These are phyloP conservation scores for Sporothrix luriei DNA, from an alignment of 2,329 filamentous ascomycete species.

Conservation along the genomic window DNA sequence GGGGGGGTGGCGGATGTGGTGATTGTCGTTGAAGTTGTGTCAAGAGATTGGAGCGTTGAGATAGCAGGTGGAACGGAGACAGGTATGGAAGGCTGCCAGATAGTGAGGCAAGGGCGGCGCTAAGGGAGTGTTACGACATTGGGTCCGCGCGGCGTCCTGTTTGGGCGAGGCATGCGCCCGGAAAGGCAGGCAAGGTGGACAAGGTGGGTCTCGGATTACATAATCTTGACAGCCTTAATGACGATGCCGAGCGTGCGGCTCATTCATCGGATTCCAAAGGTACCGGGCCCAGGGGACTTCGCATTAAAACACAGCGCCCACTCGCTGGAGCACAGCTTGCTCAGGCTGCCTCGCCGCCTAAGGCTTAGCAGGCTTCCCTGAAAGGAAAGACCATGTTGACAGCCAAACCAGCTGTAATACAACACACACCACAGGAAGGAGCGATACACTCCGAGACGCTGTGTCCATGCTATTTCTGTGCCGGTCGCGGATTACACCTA, in stretches of 20 bases:
- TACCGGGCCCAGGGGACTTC: neutral
- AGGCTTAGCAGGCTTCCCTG: neutral
- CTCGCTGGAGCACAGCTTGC: neutral
- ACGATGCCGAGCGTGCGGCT: neutral
- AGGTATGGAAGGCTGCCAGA: conserved; percentile 12
- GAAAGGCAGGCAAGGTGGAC: conserved; percentile 16
- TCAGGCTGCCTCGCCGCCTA: neutral
- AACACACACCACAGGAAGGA: neutral
- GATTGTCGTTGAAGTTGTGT: conserved; percentile 9
- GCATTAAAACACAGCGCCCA: neutral
- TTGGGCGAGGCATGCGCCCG: conserved; percentile 12
- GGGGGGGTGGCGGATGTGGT: neutral
- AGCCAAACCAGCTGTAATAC: neutral
- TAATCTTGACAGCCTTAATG: conserved; percentile 12
- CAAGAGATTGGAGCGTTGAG: neutral
- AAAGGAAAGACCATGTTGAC: neutral
- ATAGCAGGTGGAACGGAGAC: neutral
- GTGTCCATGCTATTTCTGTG: neutral
- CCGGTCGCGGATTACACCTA: neutral
- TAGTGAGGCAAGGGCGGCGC: conserved; percentile 20
- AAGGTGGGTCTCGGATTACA: conserved; percentile 3
- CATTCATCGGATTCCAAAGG: neutral
- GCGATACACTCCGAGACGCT: too few species aligned
- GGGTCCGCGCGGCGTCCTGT: conserved; percentile 21
- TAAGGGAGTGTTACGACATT: conserved; percentile 21